These are phyloP conservation scores for Debaryomyces subglobosus DNA, from an alignment of 1,139 yeast genomes.

Conservation along the genomic window DNA sequence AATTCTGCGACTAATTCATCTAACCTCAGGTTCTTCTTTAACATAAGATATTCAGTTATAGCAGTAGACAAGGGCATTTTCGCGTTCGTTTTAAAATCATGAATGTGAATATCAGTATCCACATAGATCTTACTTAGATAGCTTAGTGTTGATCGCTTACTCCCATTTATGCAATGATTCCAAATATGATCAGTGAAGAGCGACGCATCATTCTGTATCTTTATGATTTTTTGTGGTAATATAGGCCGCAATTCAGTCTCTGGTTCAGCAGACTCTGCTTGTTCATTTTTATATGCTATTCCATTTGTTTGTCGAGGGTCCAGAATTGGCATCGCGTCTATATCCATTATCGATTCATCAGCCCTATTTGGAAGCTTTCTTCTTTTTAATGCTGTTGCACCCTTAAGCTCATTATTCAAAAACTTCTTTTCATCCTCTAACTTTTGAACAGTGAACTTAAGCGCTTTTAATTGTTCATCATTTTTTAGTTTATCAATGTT, in stretches of 20 bases:
- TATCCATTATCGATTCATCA: constrained; percentile 8
- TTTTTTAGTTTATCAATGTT: constrained; percentile 32
- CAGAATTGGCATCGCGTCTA: constrained; percentile 4
- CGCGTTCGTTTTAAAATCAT: constrained; percentile 32
- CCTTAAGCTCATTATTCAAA: constrained; percentile 45
- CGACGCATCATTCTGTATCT: constrained; percentile 37
- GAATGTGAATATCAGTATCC: constrained; percentile 32
- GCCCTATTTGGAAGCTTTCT: constrained; percentile 14
- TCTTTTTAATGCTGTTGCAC: constrained; percentile 21
- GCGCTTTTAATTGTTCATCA: constrained; percentile 43
- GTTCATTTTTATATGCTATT: not conserved
- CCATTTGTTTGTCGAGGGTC: not conserved
- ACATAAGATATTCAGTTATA: constrained; percentile 41
- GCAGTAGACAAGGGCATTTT: constrained; percentile 37
- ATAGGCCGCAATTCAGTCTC: constrained; percentile 6
- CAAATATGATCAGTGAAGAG: constrained; percentile 40
- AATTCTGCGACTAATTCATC: constrained; percentile 47
- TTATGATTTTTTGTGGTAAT: constrained; percentile 22
- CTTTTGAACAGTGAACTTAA: constrained; percentile 51
- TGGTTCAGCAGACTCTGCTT: not conserved
- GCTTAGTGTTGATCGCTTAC: constrained; percentile 49
- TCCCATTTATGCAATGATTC: constrained; percentile 52
- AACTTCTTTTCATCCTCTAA: constrained; percentile 76
- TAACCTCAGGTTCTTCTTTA: constrained; percentile 43
- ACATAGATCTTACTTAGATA: constrained; percentile 52